Evolutionary conservation across 768 basidiomycete genomes (phyloP).

Genomic region (Glaciozyma antarctica): DNA sequence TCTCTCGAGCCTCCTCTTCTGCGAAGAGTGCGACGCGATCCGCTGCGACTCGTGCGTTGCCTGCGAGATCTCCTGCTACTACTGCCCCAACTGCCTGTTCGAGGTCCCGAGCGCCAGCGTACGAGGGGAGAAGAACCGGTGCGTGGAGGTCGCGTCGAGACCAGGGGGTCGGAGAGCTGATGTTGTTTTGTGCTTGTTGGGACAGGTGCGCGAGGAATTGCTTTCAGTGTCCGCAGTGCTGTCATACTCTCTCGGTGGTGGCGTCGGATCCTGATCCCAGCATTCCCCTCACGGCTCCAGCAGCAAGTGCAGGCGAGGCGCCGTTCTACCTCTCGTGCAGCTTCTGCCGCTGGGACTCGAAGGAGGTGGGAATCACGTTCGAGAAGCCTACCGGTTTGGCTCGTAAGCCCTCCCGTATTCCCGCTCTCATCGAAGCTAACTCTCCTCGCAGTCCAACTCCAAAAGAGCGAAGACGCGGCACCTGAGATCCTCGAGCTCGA

Average conservation of each 20-base stretch:
- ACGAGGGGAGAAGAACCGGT: conserved; percentile 96
- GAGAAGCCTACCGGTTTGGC: conserved; percentile 95
- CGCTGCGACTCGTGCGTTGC: conserved; percentile 86
- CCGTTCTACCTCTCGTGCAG: conserved; percentile 88
- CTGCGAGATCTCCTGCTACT: conserved; percentile 91
- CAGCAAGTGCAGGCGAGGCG: conserved; percentile 56
- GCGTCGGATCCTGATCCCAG: conserved; percentile 54
- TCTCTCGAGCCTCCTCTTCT: conserved; percentile 81
- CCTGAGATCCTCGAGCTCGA: conserved; percentile 84
- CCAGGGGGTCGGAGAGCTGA: neutral
- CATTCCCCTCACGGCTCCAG: conserved; percentile 19
- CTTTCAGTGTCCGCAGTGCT: conserved; percentile 89
- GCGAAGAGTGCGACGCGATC: conserved; percentile 95
- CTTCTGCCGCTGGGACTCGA: conserved; percentile 90
- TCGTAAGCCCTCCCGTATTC: conserved; percentile 46
- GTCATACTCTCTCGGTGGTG: conserved; percentile 81
- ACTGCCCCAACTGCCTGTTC: conserved; percentile 95
- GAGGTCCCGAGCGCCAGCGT: conserved; percentile 98
- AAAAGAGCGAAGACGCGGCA: conserved; percentile 77
- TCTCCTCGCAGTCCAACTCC: conserved; percentile 66
- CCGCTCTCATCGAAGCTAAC: neutral
- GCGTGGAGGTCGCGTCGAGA: conserved; percentile 16
- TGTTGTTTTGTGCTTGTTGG: too few species aligned
- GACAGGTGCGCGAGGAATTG: conserved; percentile 92
- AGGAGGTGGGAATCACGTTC: conserved; percentile 79